phyloP scores from a whole-genome alignment of 345 rosid species.

The Hibiscus tridactylites region DNA sequence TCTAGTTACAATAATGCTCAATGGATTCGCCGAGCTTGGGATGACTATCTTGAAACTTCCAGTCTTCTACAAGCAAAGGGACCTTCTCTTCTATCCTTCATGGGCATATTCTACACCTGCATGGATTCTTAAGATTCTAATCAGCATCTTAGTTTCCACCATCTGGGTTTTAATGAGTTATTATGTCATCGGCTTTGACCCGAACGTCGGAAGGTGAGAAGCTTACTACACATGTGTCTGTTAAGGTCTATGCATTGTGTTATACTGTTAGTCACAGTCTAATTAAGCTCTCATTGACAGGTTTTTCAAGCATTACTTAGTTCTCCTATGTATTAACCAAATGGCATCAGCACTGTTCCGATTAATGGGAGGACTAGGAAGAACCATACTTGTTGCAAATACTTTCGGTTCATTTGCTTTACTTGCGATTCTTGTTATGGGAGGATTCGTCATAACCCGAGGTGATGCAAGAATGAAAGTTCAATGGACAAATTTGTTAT shows the following conservation, averaged over 20 bases:
- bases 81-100: constrained; percentile 67
- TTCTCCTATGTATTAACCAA: constrained; percentile 35
- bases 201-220: constrained; percentile 34
- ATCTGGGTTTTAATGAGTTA: constrained; percentile 54
- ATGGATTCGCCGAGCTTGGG: constrained; percentile 69
- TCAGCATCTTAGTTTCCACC: constrained; percentile 45
- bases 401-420: constrained; percentile 45
- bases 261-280: neutral
- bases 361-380: constrained; percentile 41
- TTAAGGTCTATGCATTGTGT: neutral
- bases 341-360: constrained; percentile 55
- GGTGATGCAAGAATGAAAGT: constrained; percentile 17
- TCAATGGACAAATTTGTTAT: neutral
- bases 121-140: constrained; percentile 73
- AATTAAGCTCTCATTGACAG: constrained; percentile 23
- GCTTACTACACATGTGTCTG: neutral
- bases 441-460: constrained; percentile 51
- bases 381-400: constrained; percentile 54
- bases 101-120: constrained; percentile 85
- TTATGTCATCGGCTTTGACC: constrained; percentile 47
- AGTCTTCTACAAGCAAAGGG: constrained; percentile 87
- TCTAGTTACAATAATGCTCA: constrained; percentile 44
- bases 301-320: constrained; percentile 43
- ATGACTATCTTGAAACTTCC: constrained; percentile 70
- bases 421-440: constrained; percentile 37